Evolutionary conservation across 1,139 yeast species (phyloP), one percentile per base, ranked within the genome.

Genomic region (Meyerozyma smithsonii): DNA sequence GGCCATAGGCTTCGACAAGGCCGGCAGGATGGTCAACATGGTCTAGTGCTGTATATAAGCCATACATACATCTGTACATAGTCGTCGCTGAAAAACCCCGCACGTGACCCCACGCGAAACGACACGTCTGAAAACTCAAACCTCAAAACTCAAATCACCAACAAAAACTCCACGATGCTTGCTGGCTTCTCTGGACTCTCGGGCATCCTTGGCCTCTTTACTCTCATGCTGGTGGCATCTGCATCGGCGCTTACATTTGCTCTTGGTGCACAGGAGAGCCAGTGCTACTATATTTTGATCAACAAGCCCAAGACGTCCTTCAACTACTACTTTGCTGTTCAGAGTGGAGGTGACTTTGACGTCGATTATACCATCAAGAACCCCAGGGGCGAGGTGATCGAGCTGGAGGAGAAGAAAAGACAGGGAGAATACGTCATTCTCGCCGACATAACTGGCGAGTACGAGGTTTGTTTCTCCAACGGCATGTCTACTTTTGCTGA

Each of bases 301-400:
- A 77, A 78, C 39, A 69, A 74, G 44, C 76, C 79, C 10, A 74
- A 77, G 49, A 73, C 89, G 42, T 75, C 75, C 44, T 74, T 92
- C 42, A 82, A 85, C 23, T 90, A 84, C 59, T 86, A 88, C 59
- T 92, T 88, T 70, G 89, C 96, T 14, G 97, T 92, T 38, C 96
- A 89, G 62, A 74, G 84, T 28, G 97, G 97, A 42, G 96, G 95
- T 7, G 68, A 84, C 19, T 87, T 87, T 56, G 95, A 87, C 57
- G 79, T 92, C 42, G 92, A 88, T 60, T 88, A 86, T 61, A 66
- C 77, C 28, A 75, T 92, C 47, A 79, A 69, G 50, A 81, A 78
- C 18, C 97, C 97, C 11, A 69, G 73, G 39, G 81, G 79, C 19
- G 73, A 72, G 38, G 66, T 78, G 6, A 64, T 85, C 34, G 74